Conservation (phyloP, 495 filamentous ascomycete species). For the Hypoxylon fuscum region DNA sequence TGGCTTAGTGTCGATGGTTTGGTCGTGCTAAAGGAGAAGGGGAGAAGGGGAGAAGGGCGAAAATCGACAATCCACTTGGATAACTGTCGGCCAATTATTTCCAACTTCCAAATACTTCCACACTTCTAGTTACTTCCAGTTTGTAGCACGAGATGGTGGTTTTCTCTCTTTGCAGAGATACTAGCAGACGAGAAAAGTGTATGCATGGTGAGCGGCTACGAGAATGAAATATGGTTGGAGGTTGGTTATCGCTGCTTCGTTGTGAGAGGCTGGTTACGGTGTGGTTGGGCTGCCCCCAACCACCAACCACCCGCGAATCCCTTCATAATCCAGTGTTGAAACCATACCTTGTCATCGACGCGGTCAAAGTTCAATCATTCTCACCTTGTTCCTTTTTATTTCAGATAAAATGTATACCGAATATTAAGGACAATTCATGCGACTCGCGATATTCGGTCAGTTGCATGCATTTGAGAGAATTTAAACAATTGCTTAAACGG, state of each 20-base stretch:
- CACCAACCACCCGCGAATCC: conserved; percentile 17
- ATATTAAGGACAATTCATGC: neutral
- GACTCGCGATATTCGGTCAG: neutral
- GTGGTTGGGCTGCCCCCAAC: conserved; percentile 38
- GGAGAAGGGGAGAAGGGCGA: no score
- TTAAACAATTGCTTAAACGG: neutral
- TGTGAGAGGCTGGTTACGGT: conserved; percentile 33
- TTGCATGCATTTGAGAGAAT: no score
- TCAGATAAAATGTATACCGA: neutral
- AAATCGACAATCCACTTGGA: conserved; percentile 33
- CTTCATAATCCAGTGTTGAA: conserved; percentile 17
- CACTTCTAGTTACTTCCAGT: no score
- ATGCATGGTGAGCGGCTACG: conserved; percentile 14
- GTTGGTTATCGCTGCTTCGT: conserved; percentile 19
- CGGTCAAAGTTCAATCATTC: neutral
- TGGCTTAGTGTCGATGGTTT: conserved; percentile 10
- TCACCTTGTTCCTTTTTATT: neutral
- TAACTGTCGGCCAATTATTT: conserved; percentile 33
- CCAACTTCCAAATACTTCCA: no score
- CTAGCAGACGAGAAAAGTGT: conserved; percentile 31
- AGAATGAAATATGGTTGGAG: conserved; percentile 38
- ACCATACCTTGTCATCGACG: conserved; percentile 4
- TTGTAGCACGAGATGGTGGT: conserved; percentile 23
- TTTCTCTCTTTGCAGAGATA: conserved; percentile 16
- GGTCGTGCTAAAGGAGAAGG: conserved; percentile 15